Percentiles rank a stretch among this genome's conserved stretches.
Evolutionary conservation across 495 filamentous ascomycete genomes (phyloP).

Genomic region (Penicillium malachiteum): DNA sequence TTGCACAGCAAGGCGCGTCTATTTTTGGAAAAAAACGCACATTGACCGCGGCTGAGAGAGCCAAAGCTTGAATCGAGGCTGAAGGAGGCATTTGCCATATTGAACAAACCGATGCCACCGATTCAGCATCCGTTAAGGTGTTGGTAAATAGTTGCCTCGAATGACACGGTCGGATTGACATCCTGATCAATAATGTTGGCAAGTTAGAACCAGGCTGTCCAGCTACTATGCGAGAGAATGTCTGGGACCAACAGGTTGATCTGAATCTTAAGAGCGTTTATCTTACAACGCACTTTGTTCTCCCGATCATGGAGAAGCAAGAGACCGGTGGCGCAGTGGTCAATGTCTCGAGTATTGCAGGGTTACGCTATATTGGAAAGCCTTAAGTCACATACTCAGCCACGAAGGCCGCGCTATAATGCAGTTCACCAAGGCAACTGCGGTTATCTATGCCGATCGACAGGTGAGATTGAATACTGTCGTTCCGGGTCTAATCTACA

Average conservation of each 20-base stretch:
- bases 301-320: constrained; percentile 51
- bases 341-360: constrained; percentile 47
- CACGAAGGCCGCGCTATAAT: constrained; percentile 50
- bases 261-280: constrained; percentile 56
- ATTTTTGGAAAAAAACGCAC: constrained; percentile 49
- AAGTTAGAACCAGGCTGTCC: constrained; percentile 48
- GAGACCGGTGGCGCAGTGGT: constrained; percentile 39
- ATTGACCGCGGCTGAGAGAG: constrained; percentile 32
- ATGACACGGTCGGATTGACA: constrained; percentile 53
- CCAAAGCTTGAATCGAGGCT: constrained; percentile 28
- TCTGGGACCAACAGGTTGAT: constrained; percentile 50
- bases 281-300: constrained; percentile 42
- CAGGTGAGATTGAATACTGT: constrained; percentile 53
- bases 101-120: constrained; percentile 46
- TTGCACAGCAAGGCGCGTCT: constrained; percentile 44
- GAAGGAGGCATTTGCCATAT: constrained; percentile 30
- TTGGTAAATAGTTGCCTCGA: constrained; percentile 47
- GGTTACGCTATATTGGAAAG: constrained; percentile 53
- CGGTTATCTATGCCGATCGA: constrained; percentile 48
- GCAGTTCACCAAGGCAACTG: constrained; percentile 49
- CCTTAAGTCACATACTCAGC: constrained; percentile 52
- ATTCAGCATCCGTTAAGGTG: constrained; percentile 35
- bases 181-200: constrained; percentile 57
- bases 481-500: constrained; percentile 52
- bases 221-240: constrained; percentile 44